Conservation (phyloP, 2,329 filamentous ascomycete species). For the Epichloe coenophiala region DNA sequence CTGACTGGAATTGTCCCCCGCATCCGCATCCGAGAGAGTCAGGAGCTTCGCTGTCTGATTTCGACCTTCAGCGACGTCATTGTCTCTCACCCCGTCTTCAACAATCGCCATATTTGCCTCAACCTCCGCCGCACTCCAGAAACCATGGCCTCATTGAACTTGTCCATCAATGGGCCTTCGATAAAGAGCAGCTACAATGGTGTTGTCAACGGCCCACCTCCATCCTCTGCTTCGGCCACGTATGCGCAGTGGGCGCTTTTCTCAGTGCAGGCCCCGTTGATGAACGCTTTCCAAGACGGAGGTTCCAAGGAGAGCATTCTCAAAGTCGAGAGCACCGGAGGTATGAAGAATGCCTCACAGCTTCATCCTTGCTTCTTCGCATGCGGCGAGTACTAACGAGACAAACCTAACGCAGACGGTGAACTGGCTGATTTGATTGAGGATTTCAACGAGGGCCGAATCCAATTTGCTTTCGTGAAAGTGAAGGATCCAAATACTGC, state of each 20-base stretch:
- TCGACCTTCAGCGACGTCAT: neutral
- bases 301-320: slow-evolving; percentile 83
- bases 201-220: slow-evolving; percentile 38
- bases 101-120: neutral
- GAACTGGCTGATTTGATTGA: slow-evolving; percentile 83
- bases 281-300: slow-evolving; percentile 83
- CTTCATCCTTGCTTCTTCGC: neutral
- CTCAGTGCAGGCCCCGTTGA: slow-evolving; percentile 79
- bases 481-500: slow-evolving; percentile 87
- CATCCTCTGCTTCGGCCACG: slow-evolving; percentile 55
- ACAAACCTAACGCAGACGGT: slow-evolving; percentile 50
- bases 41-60: neutral
- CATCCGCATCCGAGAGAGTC: neutral
- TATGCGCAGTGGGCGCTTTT: slow-evolving; percentile 90
- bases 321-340: slow-evolving; percentile 86
- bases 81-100: neutral
- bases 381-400: slow-evolving; percentile 9
- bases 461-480: slow-evolving; percentile 95
- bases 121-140: neutral
- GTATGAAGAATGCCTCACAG: slow-evolving; percentile 28
- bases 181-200: slow-evolving; percentile 69
- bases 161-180: slow-evolving; percentile 65
- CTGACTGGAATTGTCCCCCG: neutral
- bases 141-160: slow-evolving; percentile 66
- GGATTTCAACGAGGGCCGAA: slow-evolving; percentile 90